phyloP scores from a whole-genome alignment of 495 filamentous ascomycete genomes.

The Xylaria longipes region DNA sequence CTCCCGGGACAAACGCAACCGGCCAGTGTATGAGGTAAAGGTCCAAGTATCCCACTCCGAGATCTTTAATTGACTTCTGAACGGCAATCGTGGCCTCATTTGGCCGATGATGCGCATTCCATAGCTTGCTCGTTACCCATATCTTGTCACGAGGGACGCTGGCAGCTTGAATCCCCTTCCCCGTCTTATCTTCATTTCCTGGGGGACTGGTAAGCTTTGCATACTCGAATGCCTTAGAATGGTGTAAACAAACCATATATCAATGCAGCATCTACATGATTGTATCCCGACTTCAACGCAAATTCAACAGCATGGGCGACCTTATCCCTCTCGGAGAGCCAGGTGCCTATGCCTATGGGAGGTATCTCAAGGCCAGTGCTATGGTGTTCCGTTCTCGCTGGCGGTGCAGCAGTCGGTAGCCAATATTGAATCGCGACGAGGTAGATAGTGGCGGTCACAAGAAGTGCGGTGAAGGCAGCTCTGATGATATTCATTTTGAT shows the following conservation, averaged over 20 bases:
- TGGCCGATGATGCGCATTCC: slow-evolving; percentile 71
- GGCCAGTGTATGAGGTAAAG: slow-evolving; percentile 77
- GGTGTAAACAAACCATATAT: slow-evolving; percentile 27
- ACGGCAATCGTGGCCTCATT: slow-evolving; percentile 65
- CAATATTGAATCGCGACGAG: slow-evolving; percentile 11
- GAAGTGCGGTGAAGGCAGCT: neutral
- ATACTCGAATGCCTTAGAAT: neutral
- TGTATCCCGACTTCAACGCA: slow-evolving; percentile 60
- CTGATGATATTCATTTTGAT: slow-evolving; percentile 5
- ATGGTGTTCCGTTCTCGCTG: slow-evolving; percentile 7
- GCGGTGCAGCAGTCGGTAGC: slow-evolving; percentile 1
- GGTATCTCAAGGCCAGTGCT: slow-evolving; percentile 47
- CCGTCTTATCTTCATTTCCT: slow-evolving; percentile 52
- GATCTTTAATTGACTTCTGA: slow-evolving; percentile 65
- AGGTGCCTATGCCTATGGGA: slow-evolving; percentile 59
- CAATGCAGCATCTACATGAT: slow-evolving; percentile 60
- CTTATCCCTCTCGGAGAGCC: slow-evolving; percentile 36
- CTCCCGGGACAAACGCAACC: slow-evolving; percentile 52
- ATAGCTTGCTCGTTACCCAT: slow-evolving; percentile 75
- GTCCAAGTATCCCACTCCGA: slow-evolving; percentile 71
- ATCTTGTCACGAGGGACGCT: slow-evolving; percentile 64
- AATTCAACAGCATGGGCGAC: slow-evolving; percentile 39
- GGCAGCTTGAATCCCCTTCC: slow-evolving; percentile 62
- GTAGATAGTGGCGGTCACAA: slow-evolving; percentile 14
- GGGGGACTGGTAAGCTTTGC: slow-evolving; percentile 57